These are phyloP conservation scores for Cytospora paraplurivora DNA, from an alignment of 2,329 filamentous ascomycete species.

Conservation along the genomic window DNA sequence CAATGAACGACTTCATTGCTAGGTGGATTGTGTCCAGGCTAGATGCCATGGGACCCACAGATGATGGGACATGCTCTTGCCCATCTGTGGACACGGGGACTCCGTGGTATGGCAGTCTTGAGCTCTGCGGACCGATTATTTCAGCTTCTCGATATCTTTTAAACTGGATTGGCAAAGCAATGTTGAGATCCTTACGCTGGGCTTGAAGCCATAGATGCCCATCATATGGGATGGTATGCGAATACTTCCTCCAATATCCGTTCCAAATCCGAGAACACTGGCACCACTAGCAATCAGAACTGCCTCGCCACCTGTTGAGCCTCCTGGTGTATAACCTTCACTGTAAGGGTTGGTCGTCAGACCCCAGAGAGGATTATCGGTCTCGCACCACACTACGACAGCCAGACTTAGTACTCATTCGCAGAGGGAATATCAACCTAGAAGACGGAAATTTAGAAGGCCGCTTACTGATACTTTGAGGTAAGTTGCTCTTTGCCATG, in stretches of 20 bases:
- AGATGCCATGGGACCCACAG: slow-evolving; percentile 61
- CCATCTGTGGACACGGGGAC: slow-evolving; percentile 64
- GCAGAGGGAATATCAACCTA: no score
- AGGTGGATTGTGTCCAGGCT: slow-evolving; percentile 52
- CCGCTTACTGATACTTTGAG: slow-evolving; percentile 42
- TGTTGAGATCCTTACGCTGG: slow-evolving; percentile 44
- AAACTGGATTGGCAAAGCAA: slow-evolving; percentile 37
- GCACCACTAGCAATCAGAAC: slow-evolving; percentile 44
- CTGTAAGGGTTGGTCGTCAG: slow-evolving; percentile 50
- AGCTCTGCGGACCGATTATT: slow-evolving; percentile 45
- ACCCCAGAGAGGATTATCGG: slow-evolving; percentile 55
- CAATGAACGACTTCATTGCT: slow-evolving; percentile 50
- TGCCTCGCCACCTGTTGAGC: slow-evolving; percentile 48
- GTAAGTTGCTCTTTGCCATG: slow-evolving; percentile 52
- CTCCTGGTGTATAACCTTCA: slow-evolving; percentile 40
- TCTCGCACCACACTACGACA: slow-evolving; percentile 51
- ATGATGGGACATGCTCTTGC: slow-evolving; percentile 65
- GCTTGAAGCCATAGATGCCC: slow-evolving; percentile 53
- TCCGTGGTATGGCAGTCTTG: slow-evolving; percentile 58
- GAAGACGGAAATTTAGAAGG: no score
- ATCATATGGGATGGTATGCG: slow-evolving; percentile 51
- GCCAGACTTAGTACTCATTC: no score
- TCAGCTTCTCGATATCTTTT: background rate
- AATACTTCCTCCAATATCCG: slow-evolving; percentile 55
- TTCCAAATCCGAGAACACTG: slow-evolving; percentile 51